Conservation (phyloP, 495 filamentous ascomycete genomes). For the Neurospora sp. region DNA sequence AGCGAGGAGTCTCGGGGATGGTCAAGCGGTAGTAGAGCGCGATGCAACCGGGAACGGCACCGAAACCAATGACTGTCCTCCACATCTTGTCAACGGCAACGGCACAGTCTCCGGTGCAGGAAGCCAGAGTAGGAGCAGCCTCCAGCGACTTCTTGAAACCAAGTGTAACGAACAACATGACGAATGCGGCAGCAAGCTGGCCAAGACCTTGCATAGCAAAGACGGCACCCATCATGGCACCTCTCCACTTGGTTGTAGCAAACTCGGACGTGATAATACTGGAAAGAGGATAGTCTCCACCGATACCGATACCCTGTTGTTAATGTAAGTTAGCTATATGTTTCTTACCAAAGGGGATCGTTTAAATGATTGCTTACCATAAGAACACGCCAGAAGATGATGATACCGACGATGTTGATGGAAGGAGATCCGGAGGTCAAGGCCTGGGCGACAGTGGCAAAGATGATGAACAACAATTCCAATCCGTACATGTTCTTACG, state of each 20-base stretch:
- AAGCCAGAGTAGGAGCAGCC: conserved; percentile 31
- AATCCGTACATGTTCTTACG: conserved; percentile 82
- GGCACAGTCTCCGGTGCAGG: conserved; percentile 55
- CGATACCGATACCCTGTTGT: conserved; percentile 57
- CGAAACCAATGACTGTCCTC: conserved; percentile 68
- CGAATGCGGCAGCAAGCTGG: conserved; percentile 59
- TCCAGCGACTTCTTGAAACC: conserved; percentile 64
- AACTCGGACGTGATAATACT: conserved; percentile 80
- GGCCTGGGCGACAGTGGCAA: conserved; percentile 69
- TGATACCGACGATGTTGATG: conserved; percentile 61
- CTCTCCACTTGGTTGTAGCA: conserved; percentile 65
- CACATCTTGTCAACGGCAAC: conserved; percentile 80
- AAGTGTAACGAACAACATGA: conserved; percentile 59
- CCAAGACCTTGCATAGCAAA: conserved; percentile 81
- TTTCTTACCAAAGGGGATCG: not conserved
- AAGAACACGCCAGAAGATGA: conserved; percentile 84
- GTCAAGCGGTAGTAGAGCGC: conserved; percentile 81
- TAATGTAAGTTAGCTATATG: not conserved
- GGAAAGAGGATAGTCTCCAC: conserved; percentile 78
- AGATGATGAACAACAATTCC: conserved; percentile 81
- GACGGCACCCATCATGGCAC: conserved; percentile 75
- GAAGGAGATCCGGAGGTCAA: conserved; percentile 57
- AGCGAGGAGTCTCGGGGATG: conserved; percentile 66
- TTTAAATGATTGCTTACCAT: conserved; percentile 41
- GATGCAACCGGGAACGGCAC: conserved; percentile 64